Conservation (phyloP, 495 filamentous ascomycete genomes). For the Aspergillus mulundensis region DNA sequence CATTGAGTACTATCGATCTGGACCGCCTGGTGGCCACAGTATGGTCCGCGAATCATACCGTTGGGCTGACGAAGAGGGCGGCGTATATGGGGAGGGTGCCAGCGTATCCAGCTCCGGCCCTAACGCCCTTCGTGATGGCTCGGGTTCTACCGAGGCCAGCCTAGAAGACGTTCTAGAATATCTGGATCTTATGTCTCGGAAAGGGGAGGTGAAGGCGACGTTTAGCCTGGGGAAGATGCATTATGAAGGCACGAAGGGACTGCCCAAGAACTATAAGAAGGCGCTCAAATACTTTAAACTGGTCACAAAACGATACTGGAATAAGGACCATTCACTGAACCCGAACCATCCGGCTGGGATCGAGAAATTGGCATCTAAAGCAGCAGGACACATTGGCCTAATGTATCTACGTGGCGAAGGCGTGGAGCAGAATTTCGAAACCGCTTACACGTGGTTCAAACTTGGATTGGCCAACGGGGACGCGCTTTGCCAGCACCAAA, state of each 20-base stretch:
- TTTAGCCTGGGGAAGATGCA: constrained; percentile 84
- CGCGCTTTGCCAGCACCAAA: constrained; percentile 75
- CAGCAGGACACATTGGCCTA: constrained; percentile 83
- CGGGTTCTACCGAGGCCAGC: constrained; percentile 69
- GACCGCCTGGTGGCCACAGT: constrained; percentile 84
- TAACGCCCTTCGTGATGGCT: constrained; percentile 68
- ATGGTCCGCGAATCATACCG: constrained; percentile 72
- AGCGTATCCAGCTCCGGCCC: constrained; percentile 86
- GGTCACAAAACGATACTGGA: constrained; percentile 85
- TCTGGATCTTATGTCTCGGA: constrained; percentile 86
- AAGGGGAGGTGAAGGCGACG: constrained; percentile 88
- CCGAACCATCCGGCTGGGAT: constrained; percentile 50
- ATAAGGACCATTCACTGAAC: constrained; percentile 62
- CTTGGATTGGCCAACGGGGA: constrained; percentile 78
- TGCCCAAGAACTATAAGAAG: constrained; percentile 66
- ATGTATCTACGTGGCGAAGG: constrained; percentile 95
- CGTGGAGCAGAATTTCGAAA: constrained; percentile 70
- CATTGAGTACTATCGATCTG: constrained; percentile 76
- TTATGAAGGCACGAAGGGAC: constrained; percentile 78
- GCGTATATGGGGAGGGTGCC: constrained; percentile 92
- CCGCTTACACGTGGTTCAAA: constrained; percentile 80
- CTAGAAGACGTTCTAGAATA: constrained; percentile 95
- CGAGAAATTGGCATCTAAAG: constrained; percentile 82
- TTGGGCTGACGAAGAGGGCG: constrained; percentile 80
- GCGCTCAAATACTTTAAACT: constrained; percentile 80